Base-by-base conservation (phyloP, 202 grass and related monocot species). In the Setaria viridis region DNA sequence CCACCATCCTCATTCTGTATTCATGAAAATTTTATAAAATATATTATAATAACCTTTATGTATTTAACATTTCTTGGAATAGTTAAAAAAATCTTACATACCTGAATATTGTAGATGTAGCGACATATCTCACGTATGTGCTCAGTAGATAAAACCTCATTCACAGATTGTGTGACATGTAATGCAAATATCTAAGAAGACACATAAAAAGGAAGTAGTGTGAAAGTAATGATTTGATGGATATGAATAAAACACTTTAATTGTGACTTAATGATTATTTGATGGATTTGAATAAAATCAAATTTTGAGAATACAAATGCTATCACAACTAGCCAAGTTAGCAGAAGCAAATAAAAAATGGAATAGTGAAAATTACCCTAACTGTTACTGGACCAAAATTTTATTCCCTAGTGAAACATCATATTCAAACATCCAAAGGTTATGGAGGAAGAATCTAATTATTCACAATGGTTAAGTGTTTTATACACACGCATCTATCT, bases 41-140 rank as follows among this genome's bases (percentile, higher is more conserved):
- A 49, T 48, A 4, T 62, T 29, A 9, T 30, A 13, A 72, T 49
- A 72, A 30, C 14, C 25, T 48, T 47, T 30, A 72, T 49, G n/a
- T 32, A 49, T 49, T 48, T 11, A 3, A 25, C 2, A 32, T 72
- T 49, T 25, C 4, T 6, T 29, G 12, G 12, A 72, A 30, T 11
- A 29, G 10, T 32, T 49, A 14, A n/a, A 48, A 2, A 48, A 48
- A 48, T 10, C 7, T 4, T 71, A 25, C 71, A 65, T 84, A 46
- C 81, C 70, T 75, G 81, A 29, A 42, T 25, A 14, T 84, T 84
- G 15, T 84, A 76, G 5, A 84, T 75, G 33, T 75, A 55, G 9
- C 70, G 81, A 55, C 81, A 75, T 30, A 84, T 84, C 71, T 84
- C 81, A 0, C 33, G 46, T 1, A 39, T 29, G 53, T 84, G 81